Conservation (phyloP, 208 protist genomes). For the Crithidia bombi region DNA sequence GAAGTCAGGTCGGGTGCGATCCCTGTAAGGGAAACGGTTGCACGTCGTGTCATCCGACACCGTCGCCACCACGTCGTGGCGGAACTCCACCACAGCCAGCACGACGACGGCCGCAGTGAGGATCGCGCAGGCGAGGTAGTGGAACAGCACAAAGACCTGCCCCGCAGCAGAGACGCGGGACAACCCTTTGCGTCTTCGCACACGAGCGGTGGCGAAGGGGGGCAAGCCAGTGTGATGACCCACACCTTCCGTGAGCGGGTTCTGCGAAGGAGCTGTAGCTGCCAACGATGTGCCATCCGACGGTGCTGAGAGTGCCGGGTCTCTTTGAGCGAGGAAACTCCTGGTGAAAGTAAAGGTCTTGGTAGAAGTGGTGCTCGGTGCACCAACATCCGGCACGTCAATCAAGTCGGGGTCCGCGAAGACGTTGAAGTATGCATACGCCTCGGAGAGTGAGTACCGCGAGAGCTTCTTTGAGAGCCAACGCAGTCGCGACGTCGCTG, state of each 20-base stretch:
- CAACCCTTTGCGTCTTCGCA: not conserved
- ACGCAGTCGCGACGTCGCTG: not conserved
- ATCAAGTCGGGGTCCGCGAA: not conserved
- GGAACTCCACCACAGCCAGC: constrained; percentile 14
- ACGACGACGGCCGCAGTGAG: constrained; percentile 14
- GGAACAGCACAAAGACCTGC: constrained; percentile 41
- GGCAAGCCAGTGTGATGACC: not conserved
- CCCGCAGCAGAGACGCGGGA: constrained; percentile 27
- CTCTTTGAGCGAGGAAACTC: no score
- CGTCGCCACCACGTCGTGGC: not conserved
- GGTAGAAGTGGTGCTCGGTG: no score
- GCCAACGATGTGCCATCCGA: not conserved
- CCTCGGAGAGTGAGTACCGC: not conserved
- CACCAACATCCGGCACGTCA: not conserved
- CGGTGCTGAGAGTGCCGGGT: not conserved
- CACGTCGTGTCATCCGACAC: constrained; percentile 54
- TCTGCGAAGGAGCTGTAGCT: not conserved
- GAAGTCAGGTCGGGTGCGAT: constrained; percentile 41
- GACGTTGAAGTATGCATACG: constrained; percentile 13
- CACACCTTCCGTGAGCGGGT: not conserved
- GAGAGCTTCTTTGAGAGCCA: not conserved
- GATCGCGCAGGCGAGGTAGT: constrained; percentile 35
- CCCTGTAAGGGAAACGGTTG: constrained; percentile 32
- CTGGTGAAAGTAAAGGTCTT: no score
- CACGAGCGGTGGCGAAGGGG: not conserved